Percentiles rank a stretch among this genome's conserved stretches.
Conservation (phyloP, 495 filamentous ascomycete genomes). For the Margaritispora aquatica region DNA sequence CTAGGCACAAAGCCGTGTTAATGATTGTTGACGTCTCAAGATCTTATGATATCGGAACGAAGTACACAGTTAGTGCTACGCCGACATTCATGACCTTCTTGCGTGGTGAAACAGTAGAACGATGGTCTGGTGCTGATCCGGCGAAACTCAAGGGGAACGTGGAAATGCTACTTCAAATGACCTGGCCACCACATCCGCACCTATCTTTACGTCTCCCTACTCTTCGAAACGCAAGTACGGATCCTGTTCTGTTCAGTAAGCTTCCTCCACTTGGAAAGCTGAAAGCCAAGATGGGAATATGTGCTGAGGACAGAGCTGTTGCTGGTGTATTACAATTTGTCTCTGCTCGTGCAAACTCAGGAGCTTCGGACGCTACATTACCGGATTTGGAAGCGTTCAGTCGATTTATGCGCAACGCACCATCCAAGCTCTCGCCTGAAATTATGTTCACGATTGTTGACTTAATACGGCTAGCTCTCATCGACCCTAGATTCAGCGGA, state of each 20-base stretch:
- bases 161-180: constrained; percentile 67
- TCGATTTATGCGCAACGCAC: constrained; percentile 41
- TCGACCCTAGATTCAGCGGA: constrained; percentile 79
- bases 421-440: constrained; percentile 46
- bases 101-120: constrained; percentile 65
- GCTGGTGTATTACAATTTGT: constrained; percentile 59
- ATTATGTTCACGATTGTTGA: constrained; percentile 75
- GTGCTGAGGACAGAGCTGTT: constrained; percentile 44
- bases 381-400: constrained; percentile 53
- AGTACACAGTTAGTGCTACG: constrained; percentile 67
- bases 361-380: constrained; percentile 53
- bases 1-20: constrained; percentile 59
- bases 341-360: constrained; percentile 42
- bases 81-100: constrained; percentile 91
- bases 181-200: constrained; percentile 73
- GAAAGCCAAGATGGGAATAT: constrained; percentile 61
- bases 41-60: constrained; percentile 57
- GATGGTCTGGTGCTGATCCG: constrained; percentile 75
- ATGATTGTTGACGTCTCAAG: constrained; percentile 78
- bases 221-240: constrained; percentile 53
- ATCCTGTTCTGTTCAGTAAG: constrained; percentile 70
- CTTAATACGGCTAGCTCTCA: constrained; percentile 67
- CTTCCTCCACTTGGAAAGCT: constrained; percentile 81
- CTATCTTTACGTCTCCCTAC: constrained; percentile 60
- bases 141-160: constrained; percentile 63